Evolutionary conservation across 1,284 basidiomycete species (phyloP).

Genomic region (Naganishia liquefaciens): DNA sequence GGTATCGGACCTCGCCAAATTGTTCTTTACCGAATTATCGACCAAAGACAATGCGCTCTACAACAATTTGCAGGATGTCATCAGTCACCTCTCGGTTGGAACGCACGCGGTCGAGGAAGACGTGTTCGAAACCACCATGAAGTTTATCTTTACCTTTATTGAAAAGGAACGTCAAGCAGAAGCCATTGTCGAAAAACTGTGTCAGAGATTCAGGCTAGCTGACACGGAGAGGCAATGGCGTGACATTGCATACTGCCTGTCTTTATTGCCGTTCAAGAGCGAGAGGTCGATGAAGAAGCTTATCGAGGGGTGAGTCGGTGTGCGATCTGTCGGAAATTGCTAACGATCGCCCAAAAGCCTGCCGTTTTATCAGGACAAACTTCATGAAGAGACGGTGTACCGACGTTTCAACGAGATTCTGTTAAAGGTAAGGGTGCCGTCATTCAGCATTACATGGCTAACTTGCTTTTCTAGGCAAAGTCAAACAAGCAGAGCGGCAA

Average conservation of each 20-base stretch:
- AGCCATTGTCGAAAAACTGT: constrained; percentile 89
- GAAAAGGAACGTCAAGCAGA: constrained; percentile 93
- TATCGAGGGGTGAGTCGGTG: constrained; percentile 68
- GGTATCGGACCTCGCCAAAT: constrained; percentile 87
- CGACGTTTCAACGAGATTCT: constrained; percentile 86
- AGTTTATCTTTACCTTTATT: constrained; percentile 94
- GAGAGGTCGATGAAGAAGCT: constrained; percentile 95
- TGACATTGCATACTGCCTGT: constrained; percentile 94
- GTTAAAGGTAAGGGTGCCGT: constrained; percentile 59
- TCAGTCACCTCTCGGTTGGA: constrained; percentile 89
- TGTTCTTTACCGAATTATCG: constrained; percentile 95
- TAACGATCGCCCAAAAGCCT: constrained; percentile 53
- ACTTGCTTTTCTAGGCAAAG: constrained; percentile 61
- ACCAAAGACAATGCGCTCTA: constrained; percentile 98
- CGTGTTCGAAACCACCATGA: constrained; percentile 87
- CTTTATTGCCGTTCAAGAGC: constrained; percentile 92
- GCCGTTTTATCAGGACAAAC: constrained; percentile 90
- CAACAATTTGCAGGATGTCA: constrained; percentile 96
- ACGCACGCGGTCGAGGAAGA: constrained; percentile 93
- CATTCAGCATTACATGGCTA: background rate
- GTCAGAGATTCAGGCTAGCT: constrained; percentile 86
- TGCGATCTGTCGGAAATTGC: background rate
- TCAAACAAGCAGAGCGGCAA: constrained; percentile 78
- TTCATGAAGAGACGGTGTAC: constrained; percentile 84
- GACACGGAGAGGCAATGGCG: constrained; percentile 93